Evolutionary conservation across 2,329 filamentous ascomycete species (phyloP).

Genomic region (Microascus cirrosus): DNA sequence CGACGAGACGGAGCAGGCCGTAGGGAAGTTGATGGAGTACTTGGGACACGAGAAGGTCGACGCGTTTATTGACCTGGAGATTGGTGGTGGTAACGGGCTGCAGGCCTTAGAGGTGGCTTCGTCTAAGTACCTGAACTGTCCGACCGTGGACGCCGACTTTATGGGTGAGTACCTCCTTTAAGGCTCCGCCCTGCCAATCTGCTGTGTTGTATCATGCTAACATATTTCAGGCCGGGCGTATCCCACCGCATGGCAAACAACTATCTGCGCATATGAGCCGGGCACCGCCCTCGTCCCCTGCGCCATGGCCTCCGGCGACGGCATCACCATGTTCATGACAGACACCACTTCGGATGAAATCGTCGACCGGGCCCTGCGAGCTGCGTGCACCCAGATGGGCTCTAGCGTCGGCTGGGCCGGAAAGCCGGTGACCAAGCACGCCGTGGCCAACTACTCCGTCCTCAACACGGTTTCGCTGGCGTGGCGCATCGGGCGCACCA

Average conservation of each 20-base stretch:
- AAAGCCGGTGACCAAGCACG: constrained; percentile 17
- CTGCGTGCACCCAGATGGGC: constrained; percentile 23
- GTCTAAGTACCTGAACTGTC: too few relatives aligned
- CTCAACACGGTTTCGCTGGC: constrained; percentile 7
- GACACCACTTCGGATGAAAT: constrained; percentile 11
- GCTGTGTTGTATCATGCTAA: too few relatives aligned
- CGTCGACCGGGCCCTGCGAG: constrained; percentile 26
- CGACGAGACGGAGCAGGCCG: too few relatives aligned
- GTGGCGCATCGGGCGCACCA: constrained; percentile 34
- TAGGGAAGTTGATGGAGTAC: too few relatives aligned
- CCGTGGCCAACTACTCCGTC: constrained; percentile 17
- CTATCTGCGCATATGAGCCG: constrained; percentile 26
- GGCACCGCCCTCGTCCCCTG: constrained; percentile 28
- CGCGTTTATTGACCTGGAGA: too few relatives aligned
- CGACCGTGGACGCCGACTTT: too few relatives aligned
- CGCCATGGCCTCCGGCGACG: constrained; percentile 31
- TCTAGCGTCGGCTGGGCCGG: constrained; percentile 23
- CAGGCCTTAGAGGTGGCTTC: too few relatives aligned
- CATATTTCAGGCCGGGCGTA: too few relatives aligned
- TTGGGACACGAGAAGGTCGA: too few relatives aligned
- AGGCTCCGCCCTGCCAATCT: too few relatives aligned
- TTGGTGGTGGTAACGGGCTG: too few relatives aligned
- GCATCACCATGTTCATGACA: constrained; percentile 29
- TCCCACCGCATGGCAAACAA: constrained; percentile 14
- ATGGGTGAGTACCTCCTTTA: too few relatives aligned